Evolutionary conservation across 2,329 filamentous ascomycete genomes (phyloP).

Genomic region (Mycosphaerella arachidis): DNA sequence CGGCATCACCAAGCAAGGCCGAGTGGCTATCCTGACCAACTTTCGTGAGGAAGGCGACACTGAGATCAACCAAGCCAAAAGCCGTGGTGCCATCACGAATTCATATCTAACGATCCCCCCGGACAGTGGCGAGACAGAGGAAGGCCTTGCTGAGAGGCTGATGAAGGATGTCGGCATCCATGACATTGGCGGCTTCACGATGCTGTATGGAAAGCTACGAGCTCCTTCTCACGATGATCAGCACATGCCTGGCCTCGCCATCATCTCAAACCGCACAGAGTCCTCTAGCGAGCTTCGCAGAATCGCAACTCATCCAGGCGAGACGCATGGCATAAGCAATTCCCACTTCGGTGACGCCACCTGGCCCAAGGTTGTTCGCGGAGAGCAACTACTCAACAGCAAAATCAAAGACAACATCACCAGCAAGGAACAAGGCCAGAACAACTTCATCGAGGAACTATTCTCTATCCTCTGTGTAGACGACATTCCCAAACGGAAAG

Average conservation of each 20-base stretch:
- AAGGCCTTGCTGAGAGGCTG: slow-evolving; percentile 51
- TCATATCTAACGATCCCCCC: slow-evolving; percentile 51
- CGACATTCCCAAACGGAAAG: slow-evolving; percentile 49
- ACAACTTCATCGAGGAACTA: slow-evolving; percentile 50
- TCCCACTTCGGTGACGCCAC: slow-evolving; percentile 54
- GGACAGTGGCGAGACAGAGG: slow-evolving; percentile 39
- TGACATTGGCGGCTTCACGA: slow-evolving; percentile 59
- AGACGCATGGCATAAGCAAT: slow-evolving; percentile 59
- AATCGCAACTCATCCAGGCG: slow-evolving; percentile 45
- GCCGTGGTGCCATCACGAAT: slow-evolving; percentile 57
- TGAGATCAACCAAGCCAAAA: slow-evolving; percentile 43
- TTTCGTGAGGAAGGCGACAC: slow-evolving; percentile 51
- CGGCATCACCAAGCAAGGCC: slow-evolving; percentile 57
- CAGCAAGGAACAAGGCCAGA: slow-evolving; percentile 37
- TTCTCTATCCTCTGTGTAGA: slow-evolving; percentile 52
- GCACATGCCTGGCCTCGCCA: slow-evolving; percentile 41
- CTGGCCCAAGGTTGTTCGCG: slow-evolving; percentile 59
- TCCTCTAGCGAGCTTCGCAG: slow-evolving; percentile 48
- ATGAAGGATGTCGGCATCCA: slow-evolving; percentile 52
- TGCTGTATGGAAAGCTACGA: slow-evolving; percentile 54
- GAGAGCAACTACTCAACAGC: slow-evolving; percentile 50
- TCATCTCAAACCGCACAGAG: slow-evolving; percentile 60
- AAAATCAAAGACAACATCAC: slow-evolving; percentile 45
- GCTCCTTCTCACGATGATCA: slow-evolving; percentile 8
- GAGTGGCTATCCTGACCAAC: slow-evolving; percentile 60